Evolutionary conservation across 2,329 filamentous ascomycete genomes (phyloP), one percentile per base, ranked within the genome.

Genomic region (Macrophomina pseudophaseolina): DNA sequence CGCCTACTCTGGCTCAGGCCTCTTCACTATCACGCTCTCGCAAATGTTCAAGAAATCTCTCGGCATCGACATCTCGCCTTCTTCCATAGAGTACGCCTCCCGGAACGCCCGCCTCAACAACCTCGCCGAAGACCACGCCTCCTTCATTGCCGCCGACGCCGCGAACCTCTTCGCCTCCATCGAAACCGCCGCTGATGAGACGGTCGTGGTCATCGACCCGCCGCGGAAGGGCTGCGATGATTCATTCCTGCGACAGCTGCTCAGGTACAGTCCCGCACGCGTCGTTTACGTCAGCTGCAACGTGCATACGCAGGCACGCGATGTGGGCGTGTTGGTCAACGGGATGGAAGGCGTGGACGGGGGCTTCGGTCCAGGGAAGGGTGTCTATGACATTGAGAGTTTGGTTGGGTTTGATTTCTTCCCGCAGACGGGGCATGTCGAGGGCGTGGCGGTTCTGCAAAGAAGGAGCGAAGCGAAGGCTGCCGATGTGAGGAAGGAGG

Each of bases 271-370:
- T 0, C 94, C 95, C 0, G 85, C 85, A 70, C 85, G 95, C 67
- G 88, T 99, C 11, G 88, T 97, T 4, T 99, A 99, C 77, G 94
- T 99, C 48, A 97, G 92, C 75, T 99, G 95, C 74, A 99, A 99
- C 74, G 95, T 99, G 70, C 95, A 99, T 76, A 98, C 94, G 8
- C 95, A 98, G 84, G 95, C 95, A 14, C 84, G 95, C 64, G 95
- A 99, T 79, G 89, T 99, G 0, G 95, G 94, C 0, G 88, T 94
- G 68, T 80, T 99, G 73, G 93, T 98, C 0, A 85, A 90, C 42
- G 93, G 94, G 0, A 80, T 87, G 73, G 77, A 78, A 54, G 74
- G 78, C 16, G 73, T 79, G 18, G 75, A 80, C 70, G 75, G 73
- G 51, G 72, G 76, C 14, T 75, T 68, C 68, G 75, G 72, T 12